Evolutionary conservation across 208 protist genomes (phyloP).

Genomic region (Crithidia mellificae): DNA sequence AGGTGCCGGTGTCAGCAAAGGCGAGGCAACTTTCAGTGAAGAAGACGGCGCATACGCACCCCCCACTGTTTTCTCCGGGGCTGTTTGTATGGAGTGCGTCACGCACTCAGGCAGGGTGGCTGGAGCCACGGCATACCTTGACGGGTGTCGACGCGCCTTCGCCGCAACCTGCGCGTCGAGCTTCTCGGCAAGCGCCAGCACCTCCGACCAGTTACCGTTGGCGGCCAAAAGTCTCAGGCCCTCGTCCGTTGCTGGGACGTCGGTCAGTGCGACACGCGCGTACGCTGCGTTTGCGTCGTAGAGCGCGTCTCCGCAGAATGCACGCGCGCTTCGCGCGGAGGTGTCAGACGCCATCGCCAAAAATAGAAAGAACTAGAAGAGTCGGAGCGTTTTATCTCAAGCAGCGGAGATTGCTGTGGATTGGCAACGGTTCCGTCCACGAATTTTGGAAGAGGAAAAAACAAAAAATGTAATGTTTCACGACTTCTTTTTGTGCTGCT

Average conservation of each 20-base stretch:
- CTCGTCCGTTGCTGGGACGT: slow-evolving; percentile 58
- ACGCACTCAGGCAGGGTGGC: background rate
- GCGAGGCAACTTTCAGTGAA: background rate
- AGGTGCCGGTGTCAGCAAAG: background rate
- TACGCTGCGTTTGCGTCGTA: slow-evolving; percentile 18
- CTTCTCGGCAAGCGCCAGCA: slow-evolving; percentile 53
- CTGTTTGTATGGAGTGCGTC: background rate
- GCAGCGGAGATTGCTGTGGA: no score
- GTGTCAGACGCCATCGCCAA: slow-evolving; percentile 35
- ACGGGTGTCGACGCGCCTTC: slow-evolving; percentile 19
- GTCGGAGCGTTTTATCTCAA: no score
- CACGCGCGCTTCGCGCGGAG: slow-evolving; percentile 16
- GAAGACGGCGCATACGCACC: background rate
- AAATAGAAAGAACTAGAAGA: no score
- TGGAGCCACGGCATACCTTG: slow-evolving; percentile 8
- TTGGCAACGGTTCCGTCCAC: no score
- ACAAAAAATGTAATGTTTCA: no score
- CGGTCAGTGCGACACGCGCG: slow-evolving; percentile 14
- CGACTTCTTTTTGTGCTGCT: no score
- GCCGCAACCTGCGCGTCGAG: slow-evolving; percentile 47
- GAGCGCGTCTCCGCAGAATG: slow-evolving; percentile 27
- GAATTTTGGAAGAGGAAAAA: no score
- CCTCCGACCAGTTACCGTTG: slow-evolving; percentile 74
- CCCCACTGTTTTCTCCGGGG: background rate
- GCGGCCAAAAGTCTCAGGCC: slow-evolving; percentile 59